Base-by-base conservation (phyloP, 2,329 filamentous ascomycete species). In the Metarhizium robertsii region DNA sequence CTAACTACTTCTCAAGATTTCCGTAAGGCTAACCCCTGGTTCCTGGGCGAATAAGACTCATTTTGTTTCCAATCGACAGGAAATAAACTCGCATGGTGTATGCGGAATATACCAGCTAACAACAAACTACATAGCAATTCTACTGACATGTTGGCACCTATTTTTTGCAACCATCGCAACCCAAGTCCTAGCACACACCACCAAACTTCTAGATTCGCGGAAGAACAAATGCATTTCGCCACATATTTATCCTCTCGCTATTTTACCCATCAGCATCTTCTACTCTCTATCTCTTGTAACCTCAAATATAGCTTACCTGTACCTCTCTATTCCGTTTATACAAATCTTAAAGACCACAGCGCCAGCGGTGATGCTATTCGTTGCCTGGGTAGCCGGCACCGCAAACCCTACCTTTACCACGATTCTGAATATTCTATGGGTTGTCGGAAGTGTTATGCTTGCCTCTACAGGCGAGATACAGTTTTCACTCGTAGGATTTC, bases 341-440 rank as follows among this genome's bases (percentile, higher is more conserved):
- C 84, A 87, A 73, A 87, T 87, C 81, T 76, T 87, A 64, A 88
- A 79, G 79, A 81, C 85, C 56, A 83, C 80, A 48, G 83, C 81
- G 5, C 85, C 85, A 30, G 84, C 87, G 57, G 82, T 80, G 53
- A 84, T 86, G 30, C 77, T 88, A 50, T 71, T 88, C 63, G 75
- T 79, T 49, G 81, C 79, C 18, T 88, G 84, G 83, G 67, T 75
- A 55, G 79, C 75, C 73, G 70, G 77, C 51, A 71, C 81, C 29
- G 74, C 79, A 53, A 67, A 75, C 43, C 78, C 78, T 36, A 75
- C 71, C 43, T 62, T 70, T 48, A 66, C 67, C 50, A 73, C 73
- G 2, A 68, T 80, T 47, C 58, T 72, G 62, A 79, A 80, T 62
- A 70, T 82, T 51, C 61, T 77, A 55, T 63, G 80, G 64, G 81